Evolutionary conservation across 1,284 basidiomycete genomes (phyloP), one percentile per base, ranked within the genome.

Genomic region (Apiotrichum porosum): DNA sequence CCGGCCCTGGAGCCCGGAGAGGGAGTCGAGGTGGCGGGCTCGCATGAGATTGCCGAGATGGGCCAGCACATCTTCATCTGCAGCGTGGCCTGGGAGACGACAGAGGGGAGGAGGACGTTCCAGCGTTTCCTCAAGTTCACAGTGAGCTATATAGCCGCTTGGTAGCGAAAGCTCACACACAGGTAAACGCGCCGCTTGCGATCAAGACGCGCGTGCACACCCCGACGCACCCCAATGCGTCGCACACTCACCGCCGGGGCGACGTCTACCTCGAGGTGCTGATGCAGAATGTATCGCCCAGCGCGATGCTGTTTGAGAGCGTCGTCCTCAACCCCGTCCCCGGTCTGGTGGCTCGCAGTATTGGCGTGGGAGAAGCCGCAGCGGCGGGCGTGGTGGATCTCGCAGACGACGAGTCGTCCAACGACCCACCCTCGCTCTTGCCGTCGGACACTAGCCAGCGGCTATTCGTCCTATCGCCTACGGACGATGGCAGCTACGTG

Each of bases 41-140:
- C 52, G 32, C 60, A 57, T 31, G 70, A 71, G 44, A 60, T 71
- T 42, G 66, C 65, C 34, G 70, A 73, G 50, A 43, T 72, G 15
- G 68, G 68, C 12, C 21, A 63, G 47, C 65, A 67, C 32, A 60
- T 72, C 8, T 35, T 72, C 43, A 69, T 71, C 19, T 57, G 58
- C 43, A 61, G 56, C 36, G 65, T 70, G 0, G 69, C 68, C 18
- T 72, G 69, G 63, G 69, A 68, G 53, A 71, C 76, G 1, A 71
- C 75, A n/a, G 83, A 85, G 61, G 79, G 82, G 4, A 73, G 84
- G 26, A 81, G 85, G 63, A 83, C 82, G 28, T 88, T 91, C 65
- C 80, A 85, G 51, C 88, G 90, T 65, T 91, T 88, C 72, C 87
- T 90, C 75, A 91, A 89, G 69, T 92, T 91, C 68, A 81, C 80